Percentiles rank a stretch among this genome's conserved stretches.
These are phyloP conservation scores for Ogataea zsoltii DNA, from an alignment of 805 yeast genomes.

Conservation along the genomic window DNA sequence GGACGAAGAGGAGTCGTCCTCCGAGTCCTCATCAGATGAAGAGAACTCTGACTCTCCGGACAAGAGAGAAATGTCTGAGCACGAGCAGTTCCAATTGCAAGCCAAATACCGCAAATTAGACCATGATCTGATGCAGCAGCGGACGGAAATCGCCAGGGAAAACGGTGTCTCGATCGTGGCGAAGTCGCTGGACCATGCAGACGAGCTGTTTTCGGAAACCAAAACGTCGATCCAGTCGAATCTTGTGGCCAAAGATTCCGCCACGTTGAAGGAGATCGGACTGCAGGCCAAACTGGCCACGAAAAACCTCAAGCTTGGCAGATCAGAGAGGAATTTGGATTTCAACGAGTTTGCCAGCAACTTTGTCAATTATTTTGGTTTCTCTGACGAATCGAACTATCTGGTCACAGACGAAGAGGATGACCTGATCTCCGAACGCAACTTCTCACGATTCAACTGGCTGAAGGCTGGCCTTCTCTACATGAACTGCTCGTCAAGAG, in stretches of 20 bases:
- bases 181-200: constrained; percentile 45
- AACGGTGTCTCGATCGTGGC: constrained; percentile 55
- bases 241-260: constrained; percentile 63
- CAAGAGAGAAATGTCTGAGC: constrained; percentile 24
- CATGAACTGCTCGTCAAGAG: constrained; percentile 45
- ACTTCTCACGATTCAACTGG: constrained; percentile 53
- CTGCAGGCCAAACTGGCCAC: constrained; percentile 66
- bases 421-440: constrained; percentile 20
- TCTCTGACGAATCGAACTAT: constrained; percentile 26
- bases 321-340: constrained; percentile 50
- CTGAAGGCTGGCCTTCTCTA: constrained; percentile 54
- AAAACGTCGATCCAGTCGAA: constrained; percentile 38
- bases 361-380: constrained; percentile 37
- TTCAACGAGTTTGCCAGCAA: constrained; percentile 47
- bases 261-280: constrained; percentile 59
- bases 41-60: not conserved
- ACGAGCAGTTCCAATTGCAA: constrained; percentile 28
- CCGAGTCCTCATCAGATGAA: constrained; percentile 12
- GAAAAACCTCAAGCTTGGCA: constrained; percentile 58
- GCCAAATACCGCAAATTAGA: constrained; percentile 28
- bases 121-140: constrained; percentile 32
- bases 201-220: constrained; percentile 46
- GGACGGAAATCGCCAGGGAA: constrained; percentile 55
- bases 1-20: constrained; percentile 1
- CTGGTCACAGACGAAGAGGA: constrained; percentile 21